phyloP scores from a whole-genome alignment of 371 early-diverging fungal genomes.

The Apophysomyces trapeziformis region DNA sequence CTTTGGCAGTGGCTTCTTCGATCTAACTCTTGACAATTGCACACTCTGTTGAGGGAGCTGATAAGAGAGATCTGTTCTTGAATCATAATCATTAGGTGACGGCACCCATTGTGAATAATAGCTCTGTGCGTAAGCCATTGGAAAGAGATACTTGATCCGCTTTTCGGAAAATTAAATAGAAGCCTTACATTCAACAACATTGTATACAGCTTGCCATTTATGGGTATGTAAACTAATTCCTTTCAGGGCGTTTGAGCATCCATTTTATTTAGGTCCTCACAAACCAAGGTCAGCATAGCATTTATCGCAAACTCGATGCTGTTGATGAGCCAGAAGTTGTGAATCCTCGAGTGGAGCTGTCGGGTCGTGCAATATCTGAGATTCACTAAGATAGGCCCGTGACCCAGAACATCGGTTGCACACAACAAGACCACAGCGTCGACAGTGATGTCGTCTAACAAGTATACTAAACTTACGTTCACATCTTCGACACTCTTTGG shows the following conservation, averaged over 20 bases:
- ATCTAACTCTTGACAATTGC: neutral
- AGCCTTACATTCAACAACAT: neutral
- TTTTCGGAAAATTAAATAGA: neutral
- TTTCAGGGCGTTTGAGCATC: neutral
- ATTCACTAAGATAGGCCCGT: slow-evolving; percentile 53
- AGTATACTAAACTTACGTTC: slow-evolving; percentile 64
- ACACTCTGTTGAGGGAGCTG: neutral
- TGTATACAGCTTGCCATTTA: slow-evolving; percentile 7
- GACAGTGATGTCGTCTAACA: slow-evolving; percentile 83
- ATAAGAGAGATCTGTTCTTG: neutral
- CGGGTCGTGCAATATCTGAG: slow-evolving; percentile 62
- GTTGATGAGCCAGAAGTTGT: slow-evolving; percentile 45
- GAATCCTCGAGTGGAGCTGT: slow-evolving; percentile 29
- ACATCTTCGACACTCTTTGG: slow-evolving; percentile 70
- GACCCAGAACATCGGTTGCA: slow-evolving; percentile 75
- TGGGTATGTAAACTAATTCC: slow-evolving; percentile 7
- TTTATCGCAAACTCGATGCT: slow-evolving; percentile 64
- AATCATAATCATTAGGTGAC: neutral
- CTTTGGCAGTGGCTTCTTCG: neutral
- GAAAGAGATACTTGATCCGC: neutral
- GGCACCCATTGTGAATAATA: neutral
- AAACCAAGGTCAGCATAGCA: slow-evolving; percentile 45
- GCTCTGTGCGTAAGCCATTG: slow-evolving; percentile 1
- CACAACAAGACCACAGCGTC: slow-evolving; percentile 84
- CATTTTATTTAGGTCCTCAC: slow-evolving; percentile 17